phyloP scores from a whole-genome alignment of 2,329 filamentous ascomycete genomes.

The Alternaria ethzedia region DNA sequence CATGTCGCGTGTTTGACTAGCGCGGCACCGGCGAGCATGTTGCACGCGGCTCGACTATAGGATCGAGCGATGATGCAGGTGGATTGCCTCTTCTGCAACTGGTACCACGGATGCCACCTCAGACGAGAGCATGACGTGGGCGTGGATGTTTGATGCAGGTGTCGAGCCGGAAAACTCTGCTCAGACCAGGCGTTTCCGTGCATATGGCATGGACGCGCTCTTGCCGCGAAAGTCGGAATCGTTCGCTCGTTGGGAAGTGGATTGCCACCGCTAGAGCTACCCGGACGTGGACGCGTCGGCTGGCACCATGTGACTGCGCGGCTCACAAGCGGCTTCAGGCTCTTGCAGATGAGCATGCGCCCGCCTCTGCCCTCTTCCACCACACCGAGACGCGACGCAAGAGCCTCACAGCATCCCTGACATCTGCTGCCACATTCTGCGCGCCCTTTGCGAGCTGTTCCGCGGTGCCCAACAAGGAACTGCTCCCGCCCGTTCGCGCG shows the following conservation, averaged over 20 bases:
- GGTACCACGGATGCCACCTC: background rate
- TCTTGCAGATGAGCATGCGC: constrained; percentile 8
- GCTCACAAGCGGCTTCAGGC: constrained; percentile 19
- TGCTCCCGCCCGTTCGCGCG: constrained; percentile 27
- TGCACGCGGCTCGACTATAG: background rate
- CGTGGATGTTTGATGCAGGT: constrained; percentile 7
- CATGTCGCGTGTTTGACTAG: background rate
- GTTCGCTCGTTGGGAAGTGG: constrained; percentile 16
- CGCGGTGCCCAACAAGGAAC: background rate
- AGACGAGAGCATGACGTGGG: background rate
- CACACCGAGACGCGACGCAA: constrained; percentile 25
- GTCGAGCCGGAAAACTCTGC: constrained; percentile 16
- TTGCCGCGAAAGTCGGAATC: constrained; percentile 9
- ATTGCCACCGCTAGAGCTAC: constrained; percentile 27
- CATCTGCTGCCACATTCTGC: constrained; percentile 7
- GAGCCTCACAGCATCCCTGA: constrained; percentile 8
- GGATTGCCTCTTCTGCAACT: background rate
- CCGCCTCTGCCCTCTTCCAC: constrained; percentile 14
- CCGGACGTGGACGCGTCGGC: constrained; percentile 14
- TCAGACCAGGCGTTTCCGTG: constrained; percentile 21
- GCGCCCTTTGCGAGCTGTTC: constrained; percentile 9
- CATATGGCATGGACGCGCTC: constrained; percentile 15
- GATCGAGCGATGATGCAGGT: background rate
- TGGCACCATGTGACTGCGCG: constrained; percentile 30
- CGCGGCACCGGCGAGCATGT: background rate